A percentile compares a stretch with the other conserved stretches of the same genome.
Conservation (phyloP, 2,329 filamentous ascomycete genomes). For the Xylaria arbuscula region DNA sequence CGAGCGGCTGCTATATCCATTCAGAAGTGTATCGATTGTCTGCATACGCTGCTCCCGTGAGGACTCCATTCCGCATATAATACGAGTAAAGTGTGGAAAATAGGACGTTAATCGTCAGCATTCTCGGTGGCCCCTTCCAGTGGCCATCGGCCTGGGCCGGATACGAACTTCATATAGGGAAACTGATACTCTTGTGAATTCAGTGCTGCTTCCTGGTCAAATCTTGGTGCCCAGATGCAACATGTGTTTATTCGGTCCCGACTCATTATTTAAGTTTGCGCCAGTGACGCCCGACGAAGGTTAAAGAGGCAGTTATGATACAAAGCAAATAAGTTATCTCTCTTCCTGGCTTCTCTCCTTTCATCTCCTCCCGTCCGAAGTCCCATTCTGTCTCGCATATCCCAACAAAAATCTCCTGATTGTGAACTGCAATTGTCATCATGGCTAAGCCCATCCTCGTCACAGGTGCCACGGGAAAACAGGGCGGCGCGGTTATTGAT, state of each 20-base stretch:
- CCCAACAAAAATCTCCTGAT: background rate
- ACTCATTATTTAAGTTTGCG: conserved; percentile 3
- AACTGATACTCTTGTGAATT: background rate
- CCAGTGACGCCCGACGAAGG: background rate
- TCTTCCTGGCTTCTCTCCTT: background rate
- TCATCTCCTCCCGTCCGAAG: background rate
- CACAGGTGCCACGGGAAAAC: conserved; percentile 61
- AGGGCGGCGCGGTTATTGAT: conserved; percentile 58
- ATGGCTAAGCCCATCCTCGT: conserved; percentile 55
- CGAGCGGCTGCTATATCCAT: conserved; percentile 55
- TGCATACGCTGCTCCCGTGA: conserved; percentile 22
- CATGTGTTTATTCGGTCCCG: conserved; percentile 1
- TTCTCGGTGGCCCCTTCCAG: background rate
- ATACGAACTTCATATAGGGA: conserved; percentile 18
- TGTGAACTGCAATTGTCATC: conserved; percentile 18
- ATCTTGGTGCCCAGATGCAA: background rate
- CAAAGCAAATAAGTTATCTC: background rate
- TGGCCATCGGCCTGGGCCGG: background rate
- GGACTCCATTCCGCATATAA: conserved; percentile 10
- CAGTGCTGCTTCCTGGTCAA: background rate
- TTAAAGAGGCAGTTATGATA: conserved; percentile 5
- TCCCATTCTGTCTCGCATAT: conserved; percentile 11
- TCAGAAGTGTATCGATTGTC: conserved; percentile 44
- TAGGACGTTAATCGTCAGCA: background rate
- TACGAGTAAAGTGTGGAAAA: background rate